These are phyloP conservation scores for Astragalus membranaceus DNA, from an alignment of 306 rosid species.

Conservation along the genomic window DNA sequence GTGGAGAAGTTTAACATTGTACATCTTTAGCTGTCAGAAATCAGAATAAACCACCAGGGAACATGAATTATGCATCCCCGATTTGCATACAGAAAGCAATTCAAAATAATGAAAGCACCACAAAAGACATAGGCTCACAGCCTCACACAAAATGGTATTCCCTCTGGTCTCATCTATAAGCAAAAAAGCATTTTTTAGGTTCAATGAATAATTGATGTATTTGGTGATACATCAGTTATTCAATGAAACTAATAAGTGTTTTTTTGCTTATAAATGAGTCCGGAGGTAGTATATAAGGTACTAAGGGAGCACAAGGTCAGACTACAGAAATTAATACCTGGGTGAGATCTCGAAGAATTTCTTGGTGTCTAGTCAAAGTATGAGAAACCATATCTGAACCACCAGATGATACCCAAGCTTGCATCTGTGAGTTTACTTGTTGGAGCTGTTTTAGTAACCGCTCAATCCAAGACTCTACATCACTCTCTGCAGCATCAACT, in stretches of 20 bases:
- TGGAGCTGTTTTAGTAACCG: slow-evolving; percentile 75
- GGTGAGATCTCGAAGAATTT: slow-evolving; percentile 93
- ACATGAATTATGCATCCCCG: not conserved
- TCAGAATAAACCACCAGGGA: no score
- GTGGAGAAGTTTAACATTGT: no score
- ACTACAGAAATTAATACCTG: slow-evolving; percentile 49
- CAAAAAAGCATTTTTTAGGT: no score
- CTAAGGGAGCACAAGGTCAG: not conserved
- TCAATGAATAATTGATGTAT: no score
- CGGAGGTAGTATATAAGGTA: no score
- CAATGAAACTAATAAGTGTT: no score
- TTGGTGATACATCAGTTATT: no score
- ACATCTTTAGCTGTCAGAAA: no score
- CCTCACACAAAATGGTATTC: not conserved
- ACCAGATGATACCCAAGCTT: slow-evolving; percentile 92
- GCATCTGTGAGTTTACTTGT: slow-evolving; percentile 97
- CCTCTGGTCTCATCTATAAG: no score
- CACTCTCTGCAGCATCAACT: slow-evolving; percentile 53
- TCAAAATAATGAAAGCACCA: not conserved
- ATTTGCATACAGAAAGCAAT: not conserved
- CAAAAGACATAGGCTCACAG: not conserved
- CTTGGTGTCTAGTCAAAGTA: slow-evolving; percentile 95
- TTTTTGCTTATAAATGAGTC: no score
- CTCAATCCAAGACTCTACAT: slow-evolving; percentile 77
- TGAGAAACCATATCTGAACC: slow-evolving; percentile 99